Percentiles rank a stretch among this genome's conserved stretches.
Conservation (phyloP, 768 basidiomycete genomes). For the Boletus subcaerulescens region DNA sequence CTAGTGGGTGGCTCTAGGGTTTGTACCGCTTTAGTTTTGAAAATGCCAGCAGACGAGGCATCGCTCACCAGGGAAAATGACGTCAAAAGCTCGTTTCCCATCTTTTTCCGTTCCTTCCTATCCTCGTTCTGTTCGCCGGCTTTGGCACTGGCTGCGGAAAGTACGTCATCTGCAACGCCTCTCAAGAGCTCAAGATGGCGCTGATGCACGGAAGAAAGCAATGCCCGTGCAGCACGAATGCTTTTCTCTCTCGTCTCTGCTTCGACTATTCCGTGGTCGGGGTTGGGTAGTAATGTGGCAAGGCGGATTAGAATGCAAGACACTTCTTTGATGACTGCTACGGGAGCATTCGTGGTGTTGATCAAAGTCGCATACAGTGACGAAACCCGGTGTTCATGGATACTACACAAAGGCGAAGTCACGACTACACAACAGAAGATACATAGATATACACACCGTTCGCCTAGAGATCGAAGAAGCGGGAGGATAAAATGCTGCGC, state of each 20-base stretch:
- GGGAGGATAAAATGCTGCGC: constrained; percentile 57
- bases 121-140: constrained; percentile 20
- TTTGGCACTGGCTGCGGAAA: constrained; percentile 21
- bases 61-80: constrained; percentile 55
- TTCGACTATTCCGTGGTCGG: neutral
- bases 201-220: constrained; percentile 63
- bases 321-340: constrained; percentile 20
- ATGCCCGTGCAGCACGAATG: constrained; percentile 19
- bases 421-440: neutral
- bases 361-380: constrained; percentile 32
- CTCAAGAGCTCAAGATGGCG: constrained; percentile 55
- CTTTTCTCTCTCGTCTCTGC: constrained; percentile 6
- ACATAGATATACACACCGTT: constrained; percentile 34
- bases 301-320: constrained; percentile 22
- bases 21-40: neutral
- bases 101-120: constrained; percentile 36
- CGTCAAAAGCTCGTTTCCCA: constrained; percentile 52
- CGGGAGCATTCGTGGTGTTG: constrained; percentile 22
- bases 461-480: constrained; percentile 41
- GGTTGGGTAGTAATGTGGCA: constrained; percentile 7
- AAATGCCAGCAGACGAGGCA: neutral
- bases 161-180: constrained; percentile 36
- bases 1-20: constrained; percentile 21
- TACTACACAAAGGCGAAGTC: constrained; percentile 21
- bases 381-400: constrained; percentile 29